These are phyloP conservation scores for Quercus lobata DNA, from an alignment of 331 rosid species.

Conservation along the genomic window DNA sequence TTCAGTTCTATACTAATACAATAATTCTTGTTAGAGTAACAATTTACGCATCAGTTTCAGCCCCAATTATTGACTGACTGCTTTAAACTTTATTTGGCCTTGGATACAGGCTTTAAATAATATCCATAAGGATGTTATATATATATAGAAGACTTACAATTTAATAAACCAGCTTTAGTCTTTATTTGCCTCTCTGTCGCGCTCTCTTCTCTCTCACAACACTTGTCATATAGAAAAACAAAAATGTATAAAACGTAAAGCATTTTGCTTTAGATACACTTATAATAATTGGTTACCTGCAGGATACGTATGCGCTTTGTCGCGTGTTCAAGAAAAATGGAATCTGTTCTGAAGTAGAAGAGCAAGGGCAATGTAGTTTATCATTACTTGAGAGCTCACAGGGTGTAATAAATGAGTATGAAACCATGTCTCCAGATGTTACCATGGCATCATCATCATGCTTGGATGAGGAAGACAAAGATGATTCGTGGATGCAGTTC, in stretches of 20 bases:
- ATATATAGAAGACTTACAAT: not conserved
- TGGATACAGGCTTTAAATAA: conserved; percentile 16
- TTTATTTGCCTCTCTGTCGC: not conserved
- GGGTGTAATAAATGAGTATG: conserved; percentile 55
- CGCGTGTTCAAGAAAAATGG: conserved; percentile 98
- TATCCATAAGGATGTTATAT: not conserved
- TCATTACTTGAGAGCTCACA: conserved; percentile 58
- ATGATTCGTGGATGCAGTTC: conserved; percentile 98
- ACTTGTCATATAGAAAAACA: not conserved
- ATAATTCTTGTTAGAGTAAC: not conserved
- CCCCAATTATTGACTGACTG: conserved; percentile 34
- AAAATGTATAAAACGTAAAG: not conserved
- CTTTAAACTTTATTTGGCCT: conserved; percentile 14
- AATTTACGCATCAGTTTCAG: conserved; percentile 13
- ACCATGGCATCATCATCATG: conserved; percentile 67
- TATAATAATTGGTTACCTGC: conserved; percentile 20
- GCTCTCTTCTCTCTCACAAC: not conserved
- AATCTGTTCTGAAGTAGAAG: conserved; percentile 71
- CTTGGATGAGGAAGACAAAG: conserved; percentile 81
- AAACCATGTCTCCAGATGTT: conserved; percentile 80
- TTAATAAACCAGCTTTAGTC: conserved; percentile 7
- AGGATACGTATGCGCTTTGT: conserved; percentile 95
- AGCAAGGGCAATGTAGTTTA: conserved; percentile 61
- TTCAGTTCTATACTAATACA: not conserved
- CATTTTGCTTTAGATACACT: conserved; percentile 1